A percentile compares a stretch with the other conserved stretches of the same genome.
phyloP scores from a whole-genome alignment of 2,329 filamentous ascomycete genomes.

The Microcyclospora tardicrescens region DNA sequence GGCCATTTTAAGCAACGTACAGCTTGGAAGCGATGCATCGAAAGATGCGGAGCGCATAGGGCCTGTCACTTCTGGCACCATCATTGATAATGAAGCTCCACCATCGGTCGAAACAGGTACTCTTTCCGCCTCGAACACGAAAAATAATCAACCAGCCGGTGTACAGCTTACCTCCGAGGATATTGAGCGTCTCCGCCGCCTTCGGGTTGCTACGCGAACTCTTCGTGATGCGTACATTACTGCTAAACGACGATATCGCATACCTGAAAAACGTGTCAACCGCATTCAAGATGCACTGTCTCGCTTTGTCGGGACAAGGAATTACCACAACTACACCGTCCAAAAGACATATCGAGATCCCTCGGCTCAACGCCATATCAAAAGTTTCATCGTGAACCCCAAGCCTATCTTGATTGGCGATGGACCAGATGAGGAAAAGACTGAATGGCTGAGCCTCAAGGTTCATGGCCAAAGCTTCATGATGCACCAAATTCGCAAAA shows the following conservation, averaged over 20 bases:
- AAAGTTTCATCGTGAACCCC: constrained; percentile 69
- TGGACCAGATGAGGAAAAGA: constrained; percentile 40
- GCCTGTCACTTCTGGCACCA: no score
- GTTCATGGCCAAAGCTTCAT: constrained; percentile 98
- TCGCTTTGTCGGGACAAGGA: constrained; percentile 69
- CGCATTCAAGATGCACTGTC: constrained; percentile 64
- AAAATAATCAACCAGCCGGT: neutral
- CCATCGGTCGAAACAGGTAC: neutral
- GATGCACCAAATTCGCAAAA: constrained; percentile 99
- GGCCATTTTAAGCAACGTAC: neutral
- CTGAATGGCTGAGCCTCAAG: constrained; percentile 89
- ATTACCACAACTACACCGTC: constrained; percentile 97
- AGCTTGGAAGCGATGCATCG: neutral
- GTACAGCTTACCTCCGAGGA: constrained; percentile 3
- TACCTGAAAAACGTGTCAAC: constrained; percentile 55
- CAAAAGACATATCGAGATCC: constrained; percentile 71
- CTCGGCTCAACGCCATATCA: constrained; percentile 80
- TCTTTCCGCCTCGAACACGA: no score
- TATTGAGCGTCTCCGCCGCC: constrained; percentile 16
- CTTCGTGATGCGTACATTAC: constrained; percentile 71
- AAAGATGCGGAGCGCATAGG: neutral
- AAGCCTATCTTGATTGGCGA: constrained; percentile 39
- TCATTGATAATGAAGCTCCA: no score
- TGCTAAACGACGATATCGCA: constrained; percentile 75
- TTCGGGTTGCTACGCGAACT: constrained; percentile 32